Evolutionary conservation across 164 flowering plant species (phyloP), one percentile per base, ranked within the genome.

Genomic region (Litsea cubeba): DNA sequence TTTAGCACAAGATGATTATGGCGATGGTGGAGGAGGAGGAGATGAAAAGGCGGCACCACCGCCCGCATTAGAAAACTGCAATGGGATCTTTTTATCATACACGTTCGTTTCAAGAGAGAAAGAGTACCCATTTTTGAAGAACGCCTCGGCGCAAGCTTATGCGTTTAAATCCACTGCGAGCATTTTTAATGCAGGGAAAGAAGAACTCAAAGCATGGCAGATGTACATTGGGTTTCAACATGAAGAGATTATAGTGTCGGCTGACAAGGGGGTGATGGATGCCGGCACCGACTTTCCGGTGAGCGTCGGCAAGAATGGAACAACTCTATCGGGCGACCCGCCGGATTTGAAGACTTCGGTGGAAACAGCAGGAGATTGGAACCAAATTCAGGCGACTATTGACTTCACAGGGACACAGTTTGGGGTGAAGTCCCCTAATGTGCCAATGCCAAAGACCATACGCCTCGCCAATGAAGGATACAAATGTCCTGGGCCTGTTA

Each of bases 281-380:
- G 90, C 88, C 68, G 99, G 98, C 7, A 72, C 74, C 23, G 72
- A 73, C 65, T 57, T 93, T 0, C 99, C 98, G 0, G 90, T 84
- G 1, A 4, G 12, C 0, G 95, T 93, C 1, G 88, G 85, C 20
- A 58, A 58, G 14, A 85, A 87, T 78, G 97, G 93, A n/a, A 84
- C 94, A 3, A 75, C 79, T 25, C 87, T 94, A 64, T 84, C 92
- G 3, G 99, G 99, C 5, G 93, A 23, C 50, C 96, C 97, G 12
- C 70, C 90, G 4, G 95, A 95, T 84, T 84, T 95, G 62, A 85
- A 83, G 78, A 87, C 93, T 8, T 91, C 91, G 25, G 71, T 90
- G 3, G 87, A 89, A 70, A 95, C 99, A 1, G 99, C 99, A 5
- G 99, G 99, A 0, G 99, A 95, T 73, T 1, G 75, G 75, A 84